Conservation (phyloP, 768 basidiomycete genomes). For the Wakefieldia striispora region DNA sequence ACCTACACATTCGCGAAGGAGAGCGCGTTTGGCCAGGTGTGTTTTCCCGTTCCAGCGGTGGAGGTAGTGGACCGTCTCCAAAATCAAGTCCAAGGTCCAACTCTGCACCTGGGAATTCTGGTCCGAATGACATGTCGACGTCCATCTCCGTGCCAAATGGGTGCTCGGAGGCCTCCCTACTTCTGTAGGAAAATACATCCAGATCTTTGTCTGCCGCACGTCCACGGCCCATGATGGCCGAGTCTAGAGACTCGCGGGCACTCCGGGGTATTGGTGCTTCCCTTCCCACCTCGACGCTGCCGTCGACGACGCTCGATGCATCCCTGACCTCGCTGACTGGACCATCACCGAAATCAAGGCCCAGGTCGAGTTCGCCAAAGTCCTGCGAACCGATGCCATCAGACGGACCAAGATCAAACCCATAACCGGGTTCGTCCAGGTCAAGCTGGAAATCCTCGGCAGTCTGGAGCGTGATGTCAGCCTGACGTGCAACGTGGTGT, state of each 20-base stretch:
- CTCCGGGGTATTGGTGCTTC: conserved; percentile 53
- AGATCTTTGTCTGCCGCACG: conserved; percentile 50
- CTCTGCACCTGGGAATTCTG: conserved; percentile 51
- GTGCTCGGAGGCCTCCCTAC: conserved; percentile 64
- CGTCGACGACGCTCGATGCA: conserved; percentile 49
- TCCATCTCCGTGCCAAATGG: conserved; percentile 58
- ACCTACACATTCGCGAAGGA: conserved; percentile 69
- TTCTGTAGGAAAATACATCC: conserved; percentile 62
- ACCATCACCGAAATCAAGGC: conserved; percentile 73
- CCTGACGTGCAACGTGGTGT: conserved; percentile 79
- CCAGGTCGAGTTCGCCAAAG: conserved; percentile 69
- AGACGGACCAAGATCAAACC: conserved; percentile 76
- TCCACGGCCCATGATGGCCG: conserved; percentile 52
- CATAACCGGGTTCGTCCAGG: conserved; percentile 53
- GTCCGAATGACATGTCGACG: conserved; percentile 48
- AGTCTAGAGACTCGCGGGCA: conserved; percentile 57
- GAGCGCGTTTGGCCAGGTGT: conserved; percentile 60
- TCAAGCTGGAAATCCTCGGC: conserved; percentile 72
- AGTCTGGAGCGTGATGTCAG: conserved; percentile 85
- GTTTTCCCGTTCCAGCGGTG: conserved; percentile 44
- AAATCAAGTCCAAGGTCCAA: conserved; percentile 73
- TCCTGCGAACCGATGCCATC: conserved; percentile 88
- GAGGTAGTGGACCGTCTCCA: conserved; percentile 51
- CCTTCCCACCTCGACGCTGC: conserved; percentile 74
- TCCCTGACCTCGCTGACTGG: conserved; percentile 32